Conservation (phyloP, 805 yeast species). For the Candida silvicultrix region DNA sequence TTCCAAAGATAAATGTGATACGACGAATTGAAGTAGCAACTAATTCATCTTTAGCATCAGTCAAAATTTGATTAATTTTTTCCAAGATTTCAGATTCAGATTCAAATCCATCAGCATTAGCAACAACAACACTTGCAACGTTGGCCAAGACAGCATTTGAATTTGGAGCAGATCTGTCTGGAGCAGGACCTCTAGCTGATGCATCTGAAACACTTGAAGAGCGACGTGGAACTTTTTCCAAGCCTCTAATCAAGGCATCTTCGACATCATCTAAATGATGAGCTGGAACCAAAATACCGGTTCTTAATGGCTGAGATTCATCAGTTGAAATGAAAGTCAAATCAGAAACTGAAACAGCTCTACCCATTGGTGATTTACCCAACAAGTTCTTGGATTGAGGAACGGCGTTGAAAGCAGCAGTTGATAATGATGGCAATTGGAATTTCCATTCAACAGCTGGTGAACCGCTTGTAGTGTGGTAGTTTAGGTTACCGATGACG, state of each 20-base stretch:
- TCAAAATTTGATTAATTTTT: slow-evolving; percentile 58
- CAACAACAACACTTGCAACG: slow-evolving; percentile 76
- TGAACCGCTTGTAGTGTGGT: slow-evolving; percentile 44
- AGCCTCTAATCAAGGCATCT: slow-evolving; percentile 68
- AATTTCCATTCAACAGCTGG: slow-evolving; percentile 87
- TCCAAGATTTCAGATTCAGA: slow-evolving; percentile 62
- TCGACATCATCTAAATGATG: slow-evolving; percentile 86
- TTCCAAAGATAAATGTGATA: slow-evolving; percentile 84
- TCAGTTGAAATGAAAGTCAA: slow-evolving; percentile 79
- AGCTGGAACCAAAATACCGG: slow-evolving; percentile 79
- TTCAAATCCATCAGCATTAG: slow-evolving; percentile 66
- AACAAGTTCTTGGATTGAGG: slow-evolving; percentile 41
- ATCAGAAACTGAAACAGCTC: slow-evolving; percentile 92
- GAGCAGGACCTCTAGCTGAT: slow-evolving; percentile 35
- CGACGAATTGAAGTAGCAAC: slow-evolving; percentile 77
- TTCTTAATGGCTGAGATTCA: slow-evolving; percentile 60
- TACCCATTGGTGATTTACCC: slow-evolving; percentile 46
- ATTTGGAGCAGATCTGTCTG: slow-evolving; percentile 34
- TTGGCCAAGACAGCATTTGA: slow-evolving; percentile 48
- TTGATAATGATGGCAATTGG: slow-evolving; percentile 67
- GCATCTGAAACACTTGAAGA: slow-evolving; percentile 27
- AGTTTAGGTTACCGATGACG: slow-evolving; percentile 69
- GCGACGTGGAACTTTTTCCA: slow-evolving; percentile 59
- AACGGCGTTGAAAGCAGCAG: slow-evolving; percentile 70
- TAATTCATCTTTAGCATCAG: slow-evolving; percentile 65